Percentiles rank a stretch among this genome's conserved stretches.
Evolutionary conservation across 2,329 filamentous ascomycete species (phyloP).

Genomic region (Sporothrix schenckii): DNA sequence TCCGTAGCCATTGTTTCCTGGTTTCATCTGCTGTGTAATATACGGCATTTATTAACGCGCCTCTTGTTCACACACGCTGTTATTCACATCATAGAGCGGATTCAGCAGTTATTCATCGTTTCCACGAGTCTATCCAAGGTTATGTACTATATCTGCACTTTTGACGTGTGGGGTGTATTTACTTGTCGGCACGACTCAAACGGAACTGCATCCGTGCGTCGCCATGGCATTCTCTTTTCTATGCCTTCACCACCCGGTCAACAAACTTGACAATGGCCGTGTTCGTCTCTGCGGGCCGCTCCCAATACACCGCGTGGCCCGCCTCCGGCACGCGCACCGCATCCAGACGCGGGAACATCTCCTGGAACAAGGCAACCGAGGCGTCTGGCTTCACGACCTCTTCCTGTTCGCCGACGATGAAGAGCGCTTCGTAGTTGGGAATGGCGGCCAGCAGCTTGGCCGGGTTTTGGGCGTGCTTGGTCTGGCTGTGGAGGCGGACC

Average conservation of each 20-base stretch:
- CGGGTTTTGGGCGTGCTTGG: slow-evolving; percentile 22
- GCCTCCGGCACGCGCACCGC: slow-evolving; percentile 16
- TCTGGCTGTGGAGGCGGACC: not conserved
- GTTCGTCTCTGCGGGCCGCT: slow-evolving; percentile 25
- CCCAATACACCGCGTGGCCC: slow-evolving; percentile 32
- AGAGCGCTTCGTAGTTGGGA: not conserved
- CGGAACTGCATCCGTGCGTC: too few species aligned
- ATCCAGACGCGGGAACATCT: slow-evolving; percentile 19
- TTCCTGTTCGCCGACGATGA: slow-evolving; percentile 29
- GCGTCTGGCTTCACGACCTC: slow-evolving; percentile 6
- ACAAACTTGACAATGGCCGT: slow-evolving; percentile 26
- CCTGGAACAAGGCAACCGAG: not conserved
- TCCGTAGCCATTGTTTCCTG: too few species aligned
- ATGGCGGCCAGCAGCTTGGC: slow-evolving; percentile 10
- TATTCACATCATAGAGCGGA: too few species aligned
- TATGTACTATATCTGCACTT: too few species aligned
- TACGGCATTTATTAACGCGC: too few species aligned
- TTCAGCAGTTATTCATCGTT: too few species aligned
- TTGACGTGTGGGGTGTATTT: too few species aligned
- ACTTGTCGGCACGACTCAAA: too few species aligned
- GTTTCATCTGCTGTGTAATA: too few species aligned
- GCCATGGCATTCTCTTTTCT: too few species aligned
- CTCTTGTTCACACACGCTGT: too few species aligned
- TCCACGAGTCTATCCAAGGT: too few species aligned
- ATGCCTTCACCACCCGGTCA: slow-evolving; percentile 8